Conservation (phyloP, 306 rosid genomes). For the Vigna nakashimae region DNA sequence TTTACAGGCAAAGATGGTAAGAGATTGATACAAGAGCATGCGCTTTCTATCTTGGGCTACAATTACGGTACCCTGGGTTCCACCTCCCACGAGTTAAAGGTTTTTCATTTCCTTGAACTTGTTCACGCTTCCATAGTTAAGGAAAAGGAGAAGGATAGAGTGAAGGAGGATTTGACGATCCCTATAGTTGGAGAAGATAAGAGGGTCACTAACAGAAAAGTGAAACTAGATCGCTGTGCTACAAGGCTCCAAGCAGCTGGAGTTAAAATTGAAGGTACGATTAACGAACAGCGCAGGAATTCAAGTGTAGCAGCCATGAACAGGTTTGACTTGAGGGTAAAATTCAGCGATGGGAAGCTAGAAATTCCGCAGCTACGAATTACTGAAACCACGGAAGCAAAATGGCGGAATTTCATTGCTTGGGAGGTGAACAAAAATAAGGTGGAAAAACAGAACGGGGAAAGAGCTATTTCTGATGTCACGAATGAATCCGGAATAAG, state of each 20-base stretch:
- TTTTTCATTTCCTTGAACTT: not conserved
- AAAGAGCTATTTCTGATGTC: not conserved
- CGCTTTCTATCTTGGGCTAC: not conserved
- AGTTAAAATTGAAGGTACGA: not conserved
- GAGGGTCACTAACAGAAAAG: not conserved
- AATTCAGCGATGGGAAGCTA: not conserved
- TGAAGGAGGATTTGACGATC: too few species aligned
- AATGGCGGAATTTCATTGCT: too few species aligned
- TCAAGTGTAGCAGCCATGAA: not conserved
- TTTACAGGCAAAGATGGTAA: rapidly evolving
- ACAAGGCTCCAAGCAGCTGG: constrained; percentile 3
- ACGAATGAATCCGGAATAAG: not conserved
- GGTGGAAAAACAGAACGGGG: too few species aligned
- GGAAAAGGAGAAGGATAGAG: not conserved
- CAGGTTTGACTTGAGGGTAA: not conserved
- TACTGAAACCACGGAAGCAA: too few species aligned
- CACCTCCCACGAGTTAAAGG: not conserved
- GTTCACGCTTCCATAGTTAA: not conserved
- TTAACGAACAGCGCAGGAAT: too few species aligned
- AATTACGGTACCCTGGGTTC: too few species aligned
- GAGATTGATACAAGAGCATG: not conserved
- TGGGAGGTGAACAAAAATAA: too few species aligned
- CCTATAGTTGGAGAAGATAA: not conserved
- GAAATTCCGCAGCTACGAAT: not conserved
- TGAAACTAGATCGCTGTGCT: not conserved